Evolutionary conservation across 2,329 filamentous ascomycete genomes (phyloP), one percentile per base, ranked within the genome.

Genomic region (Cercospora sp.): DNA sequence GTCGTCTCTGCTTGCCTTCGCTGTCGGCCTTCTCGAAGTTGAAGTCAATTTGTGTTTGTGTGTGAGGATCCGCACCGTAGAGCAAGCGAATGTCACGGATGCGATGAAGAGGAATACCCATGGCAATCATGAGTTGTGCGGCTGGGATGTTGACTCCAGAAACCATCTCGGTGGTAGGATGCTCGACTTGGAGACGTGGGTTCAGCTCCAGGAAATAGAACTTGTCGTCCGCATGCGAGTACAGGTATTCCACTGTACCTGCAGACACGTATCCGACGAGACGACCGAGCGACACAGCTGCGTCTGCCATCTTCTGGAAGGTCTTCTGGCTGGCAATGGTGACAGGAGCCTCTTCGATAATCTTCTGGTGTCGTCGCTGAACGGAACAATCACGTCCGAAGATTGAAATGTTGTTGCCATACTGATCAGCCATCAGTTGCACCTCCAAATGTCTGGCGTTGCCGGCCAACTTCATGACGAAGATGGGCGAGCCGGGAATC

Each of bases 181-280:
- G 95, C 87, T 99, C 95, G 82, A 99, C 95, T 84, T 99, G 95
- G 65, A 99, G 91, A 92, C 95, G 93, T 60, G 95, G 95, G 85
- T 99, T 99, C 78, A 99, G 84, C 83, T 99, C 95, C 72, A 99
- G 85, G 85, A 99, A 99, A 87, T 98, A 99, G 85, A 99, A 99
- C 82, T 97, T 95, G 86, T 98, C 93, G 75, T 99, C 95, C 18
- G 93, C 85, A 81, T 99, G 93, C 51, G 95, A 99, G 86, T 99
- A 99, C 60, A 99, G 88, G 81, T 99, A 99, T 83, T 99, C 95
- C 69, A 99, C 96, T 33, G 95, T 99, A 86, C 95, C 95, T 23
- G 95, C 95, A 13, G 95, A 99, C 75, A 99, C 96, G 83, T 99
- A 99, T 75, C 95, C 95, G 78, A 99, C 95, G 48, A 99, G 88